phyloP scores from a whole-genome alignment of 2,329 filamentous ascomycete species.

The Pseudocercospora musae region DNA sequence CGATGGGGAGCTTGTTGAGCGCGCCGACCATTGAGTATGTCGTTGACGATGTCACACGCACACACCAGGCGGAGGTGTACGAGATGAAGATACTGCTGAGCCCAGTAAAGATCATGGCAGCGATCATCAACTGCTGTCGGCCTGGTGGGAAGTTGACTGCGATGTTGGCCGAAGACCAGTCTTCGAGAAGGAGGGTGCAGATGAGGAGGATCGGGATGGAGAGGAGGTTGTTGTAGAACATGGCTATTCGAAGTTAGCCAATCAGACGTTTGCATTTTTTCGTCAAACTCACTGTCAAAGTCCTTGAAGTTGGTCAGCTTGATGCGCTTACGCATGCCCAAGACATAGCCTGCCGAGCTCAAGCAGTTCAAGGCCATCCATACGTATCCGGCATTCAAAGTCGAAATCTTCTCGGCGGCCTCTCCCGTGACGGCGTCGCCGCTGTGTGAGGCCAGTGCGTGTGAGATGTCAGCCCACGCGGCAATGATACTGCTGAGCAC shows the following conservation, averaged over 20 bases:
- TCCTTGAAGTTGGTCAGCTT: conserved; percentile 99
- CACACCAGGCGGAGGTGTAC: conserved; percentile 99
- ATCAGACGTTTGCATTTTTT: neutral
- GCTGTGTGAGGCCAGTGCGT: conserved; percentile 63
- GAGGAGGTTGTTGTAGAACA: conserved; percentile 99
- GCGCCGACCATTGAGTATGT: conserved; percentile 99
- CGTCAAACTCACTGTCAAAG: conserved; percentile 79
- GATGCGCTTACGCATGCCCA: conserved; percentile 96
- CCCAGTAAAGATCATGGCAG: conserved; percentile 92
- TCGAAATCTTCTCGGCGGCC: conserved; percentile 70
- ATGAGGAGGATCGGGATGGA: conserved; percentile 88
- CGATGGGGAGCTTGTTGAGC: conserved; percentile 96
- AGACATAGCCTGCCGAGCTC: conserved; percentile 83
- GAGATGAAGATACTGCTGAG: conserved; percentile 95
- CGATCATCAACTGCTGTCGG: conserved; percentile 69
- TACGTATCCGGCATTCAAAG: conserved; percentile 88
- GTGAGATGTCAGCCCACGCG: conserved; percentile 94
- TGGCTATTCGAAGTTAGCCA: conserved; percentile 57
- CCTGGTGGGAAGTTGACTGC: conserved; percentile 82
- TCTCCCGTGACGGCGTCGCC: conserved; percentile 48
- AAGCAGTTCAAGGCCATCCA: conserved; percentile 99
- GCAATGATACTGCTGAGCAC: conserved; percentile 91
- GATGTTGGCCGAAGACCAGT: conserved; percentile 87
- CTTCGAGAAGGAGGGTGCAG: conserved; percentile 77
- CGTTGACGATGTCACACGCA: conserved; percentile 93